Evolutionary conservation across 2,329 filamentous ascomycete genomes (phyloP).

Genomic region (Cladosporium sp.): DNA sequence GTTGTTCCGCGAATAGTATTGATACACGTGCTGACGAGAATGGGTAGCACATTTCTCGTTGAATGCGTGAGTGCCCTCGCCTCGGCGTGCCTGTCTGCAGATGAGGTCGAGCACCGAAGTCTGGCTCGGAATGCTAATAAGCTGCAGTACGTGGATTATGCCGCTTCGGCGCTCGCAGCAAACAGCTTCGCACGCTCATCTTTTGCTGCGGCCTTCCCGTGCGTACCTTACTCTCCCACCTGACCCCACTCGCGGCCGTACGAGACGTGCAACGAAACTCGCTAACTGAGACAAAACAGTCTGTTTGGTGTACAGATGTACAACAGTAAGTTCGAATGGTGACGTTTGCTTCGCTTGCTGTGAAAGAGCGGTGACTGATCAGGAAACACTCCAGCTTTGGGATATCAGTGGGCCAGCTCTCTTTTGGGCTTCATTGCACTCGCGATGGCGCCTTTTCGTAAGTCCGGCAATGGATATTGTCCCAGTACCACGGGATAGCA

Average conservation of each 20-base stretch:
- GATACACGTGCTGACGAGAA: constrained; percentile 14
- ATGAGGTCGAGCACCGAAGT: background rate
- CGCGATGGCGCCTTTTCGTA: constrained; percentile 44
- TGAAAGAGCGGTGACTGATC: constrained; percentile 43
- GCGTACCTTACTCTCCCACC: constrained; percentile 12
- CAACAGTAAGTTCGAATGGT: constrained; percentile 38
- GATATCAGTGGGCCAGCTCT: constrained; percentile 49
- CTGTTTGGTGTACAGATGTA: constrained; percentile 50
- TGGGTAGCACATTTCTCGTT: constrained; percentile 74
- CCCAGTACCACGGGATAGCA: constrained; percentile 22
- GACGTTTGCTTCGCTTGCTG: constrained; percentile 1
- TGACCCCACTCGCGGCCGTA: background rate
- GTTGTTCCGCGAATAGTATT: background rate
- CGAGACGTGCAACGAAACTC: constrained; percentile 2
- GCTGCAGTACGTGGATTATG: no score
- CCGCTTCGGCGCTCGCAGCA: constrained; percentile 40
- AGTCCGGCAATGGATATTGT: constrained; percentile 16
- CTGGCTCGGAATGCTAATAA: constrained; percentile 10
- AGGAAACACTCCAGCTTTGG: constrained; percentile 29
- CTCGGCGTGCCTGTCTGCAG: constrained; percentile 4
- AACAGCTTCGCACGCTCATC: constrained; percentile 47
- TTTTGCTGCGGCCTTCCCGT: constrained; percentile 46
- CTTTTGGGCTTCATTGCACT: constrained; percentile 45
- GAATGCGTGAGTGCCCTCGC: constrained; percentile 44
- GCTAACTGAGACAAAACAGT: constrained; percentile 29